Evolutionary conservation across 2,329 filamentous ascomycete genomes (phyloP), one percentile per base, ranked within the genome.

Genomic region (Aspergillus quadrilineatus): DNA sequence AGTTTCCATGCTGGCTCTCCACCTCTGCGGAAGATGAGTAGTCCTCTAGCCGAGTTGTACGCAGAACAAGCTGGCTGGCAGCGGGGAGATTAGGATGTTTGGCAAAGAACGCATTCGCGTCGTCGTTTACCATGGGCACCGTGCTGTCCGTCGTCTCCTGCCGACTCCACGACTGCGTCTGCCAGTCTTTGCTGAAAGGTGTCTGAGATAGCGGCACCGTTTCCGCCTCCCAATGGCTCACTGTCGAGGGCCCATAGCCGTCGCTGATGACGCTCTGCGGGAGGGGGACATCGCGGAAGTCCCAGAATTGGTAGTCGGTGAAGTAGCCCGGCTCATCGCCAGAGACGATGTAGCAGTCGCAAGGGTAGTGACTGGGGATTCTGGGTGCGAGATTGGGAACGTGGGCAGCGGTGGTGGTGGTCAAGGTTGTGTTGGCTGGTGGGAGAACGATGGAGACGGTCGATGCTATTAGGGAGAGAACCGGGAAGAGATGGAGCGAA

Each of bases 241-340:
- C 32, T 8, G 32, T 48, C 6, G 58, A 49, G n/a, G 53, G 28
- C 12, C 32, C 22, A 17, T 42, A 17, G 45, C 56, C 50, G 9
- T 15, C 48, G 29, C 43, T 28, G 22, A 32, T 46, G 26, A 26
- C n/a, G 32, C 34, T 32, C 7, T 41, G 48, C 30, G 57, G 52
- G n/a, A 73, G 63, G 15, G 70, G 65, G 6, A 80, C 68, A 39
- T 73, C 68, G 28, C 79, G 77, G 60, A 82, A 82, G 66, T 82
- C 79, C 70, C 75, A 81, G 65, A 82, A 77, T 50, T 74, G 75
- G 70, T 82, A 77, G 66, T 81, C 74, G 46, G 78, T 73, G 62
- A 82, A 82, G 66, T 79, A 80, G 6, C 73, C 69, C 15, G 75
- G 74, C 7, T 75, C 69, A 3, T 75, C 62, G 4, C 72, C 72